Evolutionary conservation across 176 grass and related monocot genomes (phyloP).

Genomic region (Oryza meyeriana): DNA sequence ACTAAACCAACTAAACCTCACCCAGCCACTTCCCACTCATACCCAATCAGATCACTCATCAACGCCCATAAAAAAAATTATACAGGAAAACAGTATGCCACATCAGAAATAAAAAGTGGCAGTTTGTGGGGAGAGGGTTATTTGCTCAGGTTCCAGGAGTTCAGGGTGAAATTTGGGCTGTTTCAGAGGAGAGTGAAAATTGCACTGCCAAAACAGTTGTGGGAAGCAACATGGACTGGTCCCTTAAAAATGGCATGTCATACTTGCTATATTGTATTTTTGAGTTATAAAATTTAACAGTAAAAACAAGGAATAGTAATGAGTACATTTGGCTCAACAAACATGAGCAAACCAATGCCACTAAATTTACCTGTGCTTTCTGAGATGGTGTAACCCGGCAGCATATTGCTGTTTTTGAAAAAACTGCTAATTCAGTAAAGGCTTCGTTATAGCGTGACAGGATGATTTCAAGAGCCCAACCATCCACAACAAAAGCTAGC

Average conservation of each 20-base stretch:
- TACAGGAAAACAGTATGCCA: background rate
- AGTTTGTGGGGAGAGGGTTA: background rate
- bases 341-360: background rate
- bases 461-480: conserved; percentile 97
- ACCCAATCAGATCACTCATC: too few relatives aligned
- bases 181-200: background rate
- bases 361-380: conserved; percentile 84
- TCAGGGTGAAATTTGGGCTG: background rate
- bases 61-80: too few relatives aligned
- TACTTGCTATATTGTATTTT: background rate
- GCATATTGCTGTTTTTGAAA: conserved; percentile 91
- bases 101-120: background rate
- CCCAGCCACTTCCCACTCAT: too few relatives aligned
- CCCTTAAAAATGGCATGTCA: background rate
- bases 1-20: too few relatives aligned
- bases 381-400: conserved; percentile 98
- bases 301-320: conserved; percentile 22
- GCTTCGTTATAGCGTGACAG: conserved; percentile 62
- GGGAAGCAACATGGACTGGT: background rate
- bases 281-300: conserved; percentile 6
- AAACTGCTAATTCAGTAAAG: conserved; percentile 83
- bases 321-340: conserved; percentile 13
- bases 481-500: conserved; percentile 97
- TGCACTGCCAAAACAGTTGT: background rate
- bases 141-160: background rate